Evolutionary conservation across 495 filamentous ascomycete species (phyloP).

Genomic region (Corynascus novoguineensis): DNA sequence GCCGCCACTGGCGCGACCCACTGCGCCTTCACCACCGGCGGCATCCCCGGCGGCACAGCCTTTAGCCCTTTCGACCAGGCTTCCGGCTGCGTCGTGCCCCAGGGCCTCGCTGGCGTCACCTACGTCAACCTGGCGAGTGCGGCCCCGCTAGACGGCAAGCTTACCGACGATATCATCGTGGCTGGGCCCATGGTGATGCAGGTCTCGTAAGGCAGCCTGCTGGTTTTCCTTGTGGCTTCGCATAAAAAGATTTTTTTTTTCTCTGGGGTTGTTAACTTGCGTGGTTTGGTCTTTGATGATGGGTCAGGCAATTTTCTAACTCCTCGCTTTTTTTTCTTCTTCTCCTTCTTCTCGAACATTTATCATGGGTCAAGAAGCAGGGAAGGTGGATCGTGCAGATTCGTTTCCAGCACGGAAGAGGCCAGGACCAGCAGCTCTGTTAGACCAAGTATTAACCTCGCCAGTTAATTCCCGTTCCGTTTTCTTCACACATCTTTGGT

Average conservation of each 20-base stretch:
- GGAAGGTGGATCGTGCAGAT: too few species aligned
- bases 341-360: not conserved
- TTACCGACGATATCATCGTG: constrained; percentile 48
- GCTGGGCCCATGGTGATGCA: constrained; percentile 50
- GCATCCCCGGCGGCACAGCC: constrained; percentile 44
- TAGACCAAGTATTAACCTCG: too few species aligned
- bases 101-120: constrained; percentile 47
- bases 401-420: not conserved
- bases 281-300: not conserved
- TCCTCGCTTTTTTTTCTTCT: not conserved
- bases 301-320: too few species aligned
- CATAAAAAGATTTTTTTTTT: too few species aligned
- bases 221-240: not conserved
- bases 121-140: constrained; percentile 50
- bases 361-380: too few species aligned
- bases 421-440: not conserved
- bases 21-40: constrained; percentile 55
- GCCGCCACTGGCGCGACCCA: constrained; percentile 40
- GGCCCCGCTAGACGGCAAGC: constrained; percentile 35
- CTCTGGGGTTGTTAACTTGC: not conserved
- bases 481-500: not conserved
- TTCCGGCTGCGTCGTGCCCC: constrained; percentile 47
- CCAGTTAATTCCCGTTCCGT: not conserved
- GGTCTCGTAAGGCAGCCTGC: constrained; percentile 36
- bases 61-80: constrained; percentile 45